phyloP scores from a whole-genome alignment of 2,329 filamentous ascomycete genomes.

The Trichophyton schoenleinii region DNA sequence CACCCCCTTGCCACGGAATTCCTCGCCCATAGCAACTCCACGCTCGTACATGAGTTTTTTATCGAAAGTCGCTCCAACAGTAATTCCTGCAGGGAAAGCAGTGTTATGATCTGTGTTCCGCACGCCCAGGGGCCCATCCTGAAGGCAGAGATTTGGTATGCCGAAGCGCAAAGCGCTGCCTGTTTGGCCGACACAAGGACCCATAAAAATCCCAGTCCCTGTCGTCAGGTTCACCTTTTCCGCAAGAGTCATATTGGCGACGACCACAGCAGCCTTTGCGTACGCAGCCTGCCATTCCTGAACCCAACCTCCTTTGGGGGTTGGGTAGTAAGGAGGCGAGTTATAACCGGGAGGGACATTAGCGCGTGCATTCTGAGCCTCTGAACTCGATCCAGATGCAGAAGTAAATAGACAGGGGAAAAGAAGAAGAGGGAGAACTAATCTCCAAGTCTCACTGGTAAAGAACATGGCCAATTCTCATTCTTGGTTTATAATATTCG shows the following conservation, averaged over 20 bases:
- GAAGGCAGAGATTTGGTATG: slow-evolving; percentile 58
- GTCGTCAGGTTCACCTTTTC: slow-evolving; percentile 69
- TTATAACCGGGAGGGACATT: background rate
- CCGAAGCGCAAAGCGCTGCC: slow-evolving; percentile 58
- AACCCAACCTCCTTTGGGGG: slow-evolving; percentile 59
- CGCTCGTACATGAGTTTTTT: slow-evolving; percentile 58
- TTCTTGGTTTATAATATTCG: background rate
- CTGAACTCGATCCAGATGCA: background rate
- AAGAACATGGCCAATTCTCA: background rate
- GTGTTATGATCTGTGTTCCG: slow-evolving; percentile 62
- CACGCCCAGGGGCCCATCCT: slow-evolving; percentile 60
- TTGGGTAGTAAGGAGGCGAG: slow-evolving; percentile 54
- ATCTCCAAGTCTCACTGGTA: background rate
- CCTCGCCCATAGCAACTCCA: slow-evolving; percentile 55
- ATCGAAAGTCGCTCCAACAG: slow-evolving; percentile 60
- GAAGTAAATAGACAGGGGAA: background rate
- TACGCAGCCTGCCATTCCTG: slow-evolving; percentile 59
- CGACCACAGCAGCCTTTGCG: slow-evolving; percentile 52
- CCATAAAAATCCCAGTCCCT: slow-evolving; percentile 61
- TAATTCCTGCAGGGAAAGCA: slow-evolving; percentile 69
- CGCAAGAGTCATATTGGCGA: slow-evolving; percentile 63
- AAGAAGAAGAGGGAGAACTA: background rate
- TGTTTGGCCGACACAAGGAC: slow-evolving; percentile 62
- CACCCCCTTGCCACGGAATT: slow-evolving; percentile 60
- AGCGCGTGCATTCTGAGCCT: background rate